Percentiles rank a stretch among this genome's conserved stretches.
phyloP scores from a whole-genome alignment of 176 grass and related monocot species.

The Phragmites australis region DNA sequence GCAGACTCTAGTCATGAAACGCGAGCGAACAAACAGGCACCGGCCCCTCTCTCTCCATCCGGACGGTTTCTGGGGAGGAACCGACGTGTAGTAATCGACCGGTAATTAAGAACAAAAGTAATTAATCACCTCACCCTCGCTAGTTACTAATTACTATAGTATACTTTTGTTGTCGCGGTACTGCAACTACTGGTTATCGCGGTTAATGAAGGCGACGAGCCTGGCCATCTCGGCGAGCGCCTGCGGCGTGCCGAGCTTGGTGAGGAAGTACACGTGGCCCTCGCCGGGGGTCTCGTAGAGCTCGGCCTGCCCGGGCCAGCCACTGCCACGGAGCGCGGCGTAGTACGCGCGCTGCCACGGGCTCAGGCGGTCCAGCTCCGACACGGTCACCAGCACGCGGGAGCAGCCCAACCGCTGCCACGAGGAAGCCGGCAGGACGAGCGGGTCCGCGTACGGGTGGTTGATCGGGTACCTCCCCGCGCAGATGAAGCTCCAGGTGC shows the following conservation, averaged over 20 bases:
- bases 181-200: conserved; percentile 5
- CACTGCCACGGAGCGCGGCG: conserved; percentile 35
- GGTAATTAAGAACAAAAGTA: conserved; percentile 22
- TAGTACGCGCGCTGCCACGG: conserved; percentile 61
- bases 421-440: conserved; percentile 27
- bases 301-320: conserved; percentile 37
- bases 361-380: conserved; percentile 51
- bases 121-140: conserved; percentile 30
- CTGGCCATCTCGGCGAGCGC: conserved; percentile 54
- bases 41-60: conserved; percentile 39
- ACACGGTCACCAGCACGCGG: conserved; percentile 59
- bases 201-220: conserved; percentile 54
- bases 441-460: conserved; percentile 75
- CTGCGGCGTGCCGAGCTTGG: conserved; percentile 45
- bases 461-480: conserved; percentile 52
- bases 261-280: conserved; percentile 65
- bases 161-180: not conserved
- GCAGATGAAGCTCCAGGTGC: conserved; percentile 70
- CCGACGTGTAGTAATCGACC: not conserved
- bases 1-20: conserved; percentile 11
- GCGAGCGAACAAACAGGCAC: conserved; percentile 9
- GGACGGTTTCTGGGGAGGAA: conserved; percentile 36
- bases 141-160: conserved; percentile 4
- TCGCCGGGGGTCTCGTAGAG: conserved; percentile 55
- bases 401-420: conserved; percentile 50